Base-by-base conservation (phyloP, 176 grass and related monocot species). In the Secale cereale region DNA sequence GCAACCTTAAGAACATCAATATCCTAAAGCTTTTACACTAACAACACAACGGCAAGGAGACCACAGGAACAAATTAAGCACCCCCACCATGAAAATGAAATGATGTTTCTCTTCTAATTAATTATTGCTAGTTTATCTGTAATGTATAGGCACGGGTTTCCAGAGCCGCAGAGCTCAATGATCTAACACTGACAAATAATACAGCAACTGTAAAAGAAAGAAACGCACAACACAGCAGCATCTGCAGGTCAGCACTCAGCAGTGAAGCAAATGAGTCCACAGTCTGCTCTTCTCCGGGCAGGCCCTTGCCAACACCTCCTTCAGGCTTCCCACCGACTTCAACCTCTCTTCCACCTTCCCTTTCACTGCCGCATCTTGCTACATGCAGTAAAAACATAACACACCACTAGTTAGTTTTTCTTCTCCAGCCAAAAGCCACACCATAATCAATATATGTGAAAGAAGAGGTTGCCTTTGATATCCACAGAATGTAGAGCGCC, bases 211-310 rank as follows among this genome's bases (percentile, higher is more conserved):
- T 57, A 20, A 57, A 57, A 57, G 15, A 50, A 19, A 40, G 39
- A 7, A 57, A 57, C 54, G 54, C 54, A 25, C 59, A 61, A 11
- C 8, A 26, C 59, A 61, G 57, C 57, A 60, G 59, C 59, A 61
- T n/a, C 45, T 31, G 1, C 9, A 22, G 29, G 43, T 31, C 16
- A 13, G 27, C 26, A 76, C 48, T 76, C 73, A 76, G 9, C 73
- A 31, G 45, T 54, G 27, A 76, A 90, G 80, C 43, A 90, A 20
- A 56, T 73, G 61, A 23, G 60, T 67, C 79, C 84, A 86, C 1
- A 83, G n/a, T 28, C 74, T 66, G 66, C 16, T 86, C 68, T 73
- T 90, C 57, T 86, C 79, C 4, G 65, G 66, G 84, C 79, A 90
- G 35, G 66, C 57, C 70, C 65, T 56, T 27, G 22, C 79, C 28